These are phyloP conservation scores for Cupressus sempervirens DNA, from an alignment of 75 land plant species.

Conservation along the genomic window DNA sequence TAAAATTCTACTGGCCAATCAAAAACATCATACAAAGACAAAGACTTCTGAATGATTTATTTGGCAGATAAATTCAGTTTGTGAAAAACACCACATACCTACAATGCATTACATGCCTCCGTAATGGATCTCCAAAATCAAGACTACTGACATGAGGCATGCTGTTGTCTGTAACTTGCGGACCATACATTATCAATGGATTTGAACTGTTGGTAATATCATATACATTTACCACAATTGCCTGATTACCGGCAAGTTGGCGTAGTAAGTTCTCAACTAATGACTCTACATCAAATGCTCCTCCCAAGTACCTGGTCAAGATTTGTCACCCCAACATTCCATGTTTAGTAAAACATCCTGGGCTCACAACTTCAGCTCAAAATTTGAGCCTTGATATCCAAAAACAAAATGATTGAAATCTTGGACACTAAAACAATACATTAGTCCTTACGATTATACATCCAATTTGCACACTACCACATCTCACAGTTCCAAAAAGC, in stretches of 20 bases:
- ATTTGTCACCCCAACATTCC: not conserved
- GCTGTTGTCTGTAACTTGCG: slow-evolving; percentile 26
- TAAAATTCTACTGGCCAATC: not conserved
- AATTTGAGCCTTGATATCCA: slow-evolving; percentile 1
- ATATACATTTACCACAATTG: slow-evolving; percentile 60
- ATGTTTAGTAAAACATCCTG: not conserved
- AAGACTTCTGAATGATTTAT: not conserved
- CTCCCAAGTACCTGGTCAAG: slow-evolving; percentile 54
- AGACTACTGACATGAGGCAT: slow-evolving; percentile 36
- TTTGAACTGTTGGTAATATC: slow-evolving; percentile 49
- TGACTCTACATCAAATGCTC: slow-evolving; percentile 63
- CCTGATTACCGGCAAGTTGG: slow-evolving; percentile 59
- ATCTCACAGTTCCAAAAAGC: not conserved
- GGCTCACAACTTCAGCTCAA: not conserved
- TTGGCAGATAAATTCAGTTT: slow-evolving; percentile 2
- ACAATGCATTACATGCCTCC: slow-evolving; percentile 70
- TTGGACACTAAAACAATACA: not conserved
- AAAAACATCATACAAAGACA: not conserved
- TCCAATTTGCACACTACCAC: not conserved
- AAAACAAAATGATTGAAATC: not conserved
- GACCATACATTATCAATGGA: slow-evolving; percentile 63
- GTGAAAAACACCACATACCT: slow-evolving; percentile 28
- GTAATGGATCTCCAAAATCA: slow-evolving; percentile 61
- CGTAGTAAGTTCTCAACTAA: slow-evolving; percentile 60
- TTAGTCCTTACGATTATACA: not conserved